phyloP scores from a whole-genome alignment of 208 protist genomes.

The Crithidia sp. region DNA sequence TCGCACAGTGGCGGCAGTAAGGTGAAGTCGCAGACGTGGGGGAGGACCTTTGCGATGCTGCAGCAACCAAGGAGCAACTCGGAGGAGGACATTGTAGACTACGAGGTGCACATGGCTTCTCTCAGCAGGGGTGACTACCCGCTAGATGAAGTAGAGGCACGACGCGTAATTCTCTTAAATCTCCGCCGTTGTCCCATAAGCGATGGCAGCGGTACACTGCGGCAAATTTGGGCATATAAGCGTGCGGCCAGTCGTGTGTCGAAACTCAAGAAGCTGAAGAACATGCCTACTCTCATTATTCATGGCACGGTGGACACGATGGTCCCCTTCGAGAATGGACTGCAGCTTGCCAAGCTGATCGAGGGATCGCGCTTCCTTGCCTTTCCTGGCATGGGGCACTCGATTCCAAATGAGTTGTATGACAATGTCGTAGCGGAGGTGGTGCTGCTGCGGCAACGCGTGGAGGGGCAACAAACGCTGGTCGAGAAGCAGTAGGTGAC shows the following conservation, averaged over 20 bases:
- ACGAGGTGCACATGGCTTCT: constrained; percentile 35
- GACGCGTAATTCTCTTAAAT: constrained; percentile 5
- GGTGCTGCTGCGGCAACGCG: constrained; percentile 11
- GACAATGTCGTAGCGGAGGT: constrained; percentile 43
- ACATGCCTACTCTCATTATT: constrained; percentile 38
- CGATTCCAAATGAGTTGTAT: constrained; percentile 40
- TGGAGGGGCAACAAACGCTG: not conserved
- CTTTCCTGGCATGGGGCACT: constrained; percentile 63
- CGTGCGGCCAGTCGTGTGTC: constrained; percentile 47
- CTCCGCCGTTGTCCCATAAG: constrained; percentile 35
- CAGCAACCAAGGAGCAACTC: constrained; percentile 40
- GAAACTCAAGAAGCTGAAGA: constrained; percentile 34
- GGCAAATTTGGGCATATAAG: constrained; percentile 65
- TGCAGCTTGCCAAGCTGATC: constrained; percentile 53
- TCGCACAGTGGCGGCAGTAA: constrained; percentile 54
- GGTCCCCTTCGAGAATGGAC: constrained; percentile 64
- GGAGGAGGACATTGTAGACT: constrained; percentile 44
- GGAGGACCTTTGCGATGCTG: constrained; percentile 45
- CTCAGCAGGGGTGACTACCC: constrained; percentile 46
- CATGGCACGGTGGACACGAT: constrained; percentile 67
- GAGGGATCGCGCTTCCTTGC: constrained; percentile 40
- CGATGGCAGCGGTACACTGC: constrained; percentile 36
- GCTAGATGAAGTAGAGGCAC: constrained; percentile 32
- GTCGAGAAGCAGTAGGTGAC: no score
- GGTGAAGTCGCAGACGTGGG: constrained; percentile 40